These are phyloP conservation scores for Chlorella variabilis DNA, from an alignment of 163 green algal genomes.

Conservation along the genomic window DNA sequence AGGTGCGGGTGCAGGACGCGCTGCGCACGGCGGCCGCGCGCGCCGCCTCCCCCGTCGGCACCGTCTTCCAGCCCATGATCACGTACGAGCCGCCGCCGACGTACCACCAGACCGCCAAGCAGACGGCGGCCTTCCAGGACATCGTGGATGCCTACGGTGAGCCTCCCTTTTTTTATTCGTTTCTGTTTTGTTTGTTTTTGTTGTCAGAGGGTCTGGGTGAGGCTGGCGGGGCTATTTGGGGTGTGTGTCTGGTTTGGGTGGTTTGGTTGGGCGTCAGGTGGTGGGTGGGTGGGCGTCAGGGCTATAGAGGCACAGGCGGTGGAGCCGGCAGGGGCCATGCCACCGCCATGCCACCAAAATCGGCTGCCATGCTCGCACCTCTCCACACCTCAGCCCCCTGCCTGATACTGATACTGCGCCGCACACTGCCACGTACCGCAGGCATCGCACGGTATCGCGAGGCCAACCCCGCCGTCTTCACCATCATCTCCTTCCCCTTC, in stretches of 20 bases:
- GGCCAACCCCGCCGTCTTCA: constrained; percentile 95
- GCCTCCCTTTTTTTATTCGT: too few relatives aligned
- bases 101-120: constrained; percentile 93
- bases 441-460: constrained; percentile 91
- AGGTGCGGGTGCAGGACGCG: constrained; percentile 76
- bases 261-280: not conserved
- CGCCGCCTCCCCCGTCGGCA: constrained; percentile 65
- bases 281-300: not conserved
- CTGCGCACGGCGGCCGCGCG: constrained; percentile 66
- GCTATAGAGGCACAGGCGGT: too few relatives aligned
- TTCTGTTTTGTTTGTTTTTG: too few relatives aligned
- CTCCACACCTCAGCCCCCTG: not conserved
- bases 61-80: constrained; percentile 92
- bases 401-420: too few relatives aligned
- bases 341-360: too few relatives aligned
- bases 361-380: too few relatives aligned
- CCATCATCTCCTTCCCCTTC: constrained; percentile 99
- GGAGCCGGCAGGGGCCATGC: not conserved
- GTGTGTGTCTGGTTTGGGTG: too few relatives aligned
- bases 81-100: constrained; percentile 92
- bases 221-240: too few relatives aligned
- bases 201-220: too few relatives aligned
- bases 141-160: constrained; percentile 88
- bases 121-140: constrained; percentile 91
- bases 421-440: too few relatives aligned